Conservation (phyloP, 2,329 filamentous ascomycete species). For the Fusarium sp. region DNA sequence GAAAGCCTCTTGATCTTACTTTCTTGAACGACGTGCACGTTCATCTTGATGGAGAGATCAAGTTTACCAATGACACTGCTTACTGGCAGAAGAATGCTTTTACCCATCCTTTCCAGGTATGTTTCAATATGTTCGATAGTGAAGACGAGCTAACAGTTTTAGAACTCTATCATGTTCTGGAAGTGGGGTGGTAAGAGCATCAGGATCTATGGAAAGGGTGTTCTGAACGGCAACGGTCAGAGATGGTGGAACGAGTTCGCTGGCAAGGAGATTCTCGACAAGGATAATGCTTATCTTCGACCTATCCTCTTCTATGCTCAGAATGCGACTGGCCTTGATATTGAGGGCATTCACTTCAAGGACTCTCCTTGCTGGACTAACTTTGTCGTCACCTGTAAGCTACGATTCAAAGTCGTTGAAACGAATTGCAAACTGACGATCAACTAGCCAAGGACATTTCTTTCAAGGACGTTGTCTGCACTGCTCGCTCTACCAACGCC, state of each 20-base stretch:
- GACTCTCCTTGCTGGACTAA: slow-evolving; percentile 74
- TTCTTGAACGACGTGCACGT: slow-evolving; percentile 69
- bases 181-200: slow-evolving; percentile 73
- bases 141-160: background rate
- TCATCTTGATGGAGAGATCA: slow-evolving; percentile 68
- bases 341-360: slow-evolving; percentile 69
- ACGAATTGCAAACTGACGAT: background rate
- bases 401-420: slow-evolving; percentile 62
- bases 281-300: slow-evolving; percentile 66
- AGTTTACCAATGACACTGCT: slow-evolving; percentile 58
- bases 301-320: slow-evolving; percentile 72
- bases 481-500: slow-evolving; percentile 41
- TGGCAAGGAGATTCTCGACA: slow-evolving; percentile 58
- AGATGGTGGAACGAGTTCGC: slow-evolving; percentile 42
- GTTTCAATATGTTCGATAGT: rapidly evolving
- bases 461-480: slow-evolving; percentile 42
- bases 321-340: slow-evolving; percentile 68
- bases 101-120: slow-evolving; percentile 55
- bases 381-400: slow-evolving; percentile 67
- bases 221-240: slow-evolving; percentile 39
- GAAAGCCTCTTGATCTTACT: slow-evolving; percentile 68
- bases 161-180: slow-evolving; percentile 70
- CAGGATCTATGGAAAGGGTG: slow-evolving; percentile 68
- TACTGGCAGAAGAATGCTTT: slow-evolving; percentile 60
- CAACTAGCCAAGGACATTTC: slow-evolving; percentile 37